Base-by-base conservation (phyloP, 352 stramenopile genomes). In the Pythium utonaiense region DNA sequence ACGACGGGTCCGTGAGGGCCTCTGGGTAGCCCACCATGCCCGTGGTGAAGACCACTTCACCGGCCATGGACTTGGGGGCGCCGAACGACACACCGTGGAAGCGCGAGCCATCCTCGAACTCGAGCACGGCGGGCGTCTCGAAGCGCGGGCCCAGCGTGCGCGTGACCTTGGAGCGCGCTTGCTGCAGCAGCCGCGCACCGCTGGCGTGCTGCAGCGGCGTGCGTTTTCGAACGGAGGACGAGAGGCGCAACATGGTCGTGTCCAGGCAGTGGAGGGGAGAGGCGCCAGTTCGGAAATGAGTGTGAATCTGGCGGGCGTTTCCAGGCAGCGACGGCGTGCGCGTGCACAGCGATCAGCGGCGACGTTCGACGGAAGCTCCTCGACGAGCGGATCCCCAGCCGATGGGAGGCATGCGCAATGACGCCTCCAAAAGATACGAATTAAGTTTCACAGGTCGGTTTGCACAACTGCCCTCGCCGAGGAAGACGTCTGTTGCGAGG, bases 11-110 rank as follows among this genome's bases (percentile, higher is more conserved):
- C 14, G 96, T 98, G 59, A 99, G 83, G 34, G 91, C 93, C 76
- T 99, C 97, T 14, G 96, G 93, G 84, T 99, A 99, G 57, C 97
- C 97, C 42, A 99, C 96, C 97, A 99, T 99, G 60, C 96, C 95
- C 34, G 97, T 99, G 63, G 96, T 98, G 74, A 99, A 99, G 10
- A 99, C 97, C 60, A 99, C 95, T 79, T 99, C 96, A 42, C 97
- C 97, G 21, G 85, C 87, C 68, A 96, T 86, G 59, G 78, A 85
- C 42, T 77, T 83, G 50, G 88, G 80, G 27, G 86, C 86, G 47
- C 86, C 86, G 52, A 95, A 95, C 52, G 81, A 90, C 54, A 92
- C 77, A 41, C 86, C 86, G 42, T 78, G 71, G 72, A 86, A 92
- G 57, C 80, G 76, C 50, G 83, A 77, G 57, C 86, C 86, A 34